These are phyloP conservation scores for Hyaloraphidium curvatum DNA, from an alignment of 192 early-diverging fungal species.

Conservation along the genomic window DNA sequence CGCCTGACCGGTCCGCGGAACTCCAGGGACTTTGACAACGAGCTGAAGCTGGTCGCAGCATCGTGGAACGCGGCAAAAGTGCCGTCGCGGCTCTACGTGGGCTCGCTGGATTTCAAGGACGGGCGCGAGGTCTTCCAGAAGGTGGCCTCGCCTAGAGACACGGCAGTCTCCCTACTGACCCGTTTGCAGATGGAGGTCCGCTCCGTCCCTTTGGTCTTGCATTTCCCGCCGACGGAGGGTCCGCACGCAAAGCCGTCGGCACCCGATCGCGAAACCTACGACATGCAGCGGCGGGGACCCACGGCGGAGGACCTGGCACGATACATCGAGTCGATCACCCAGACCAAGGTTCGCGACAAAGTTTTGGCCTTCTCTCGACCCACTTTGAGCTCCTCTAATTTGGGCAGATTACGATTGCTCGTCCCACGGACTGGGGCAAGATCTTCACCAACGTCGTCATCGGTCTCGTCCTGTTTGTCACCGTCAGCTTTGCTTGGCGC, in stretches of 20 bases:
- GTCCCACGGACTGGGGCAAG: too few relatives aligned
- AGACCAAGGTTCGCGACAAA: too few relatives aligned
- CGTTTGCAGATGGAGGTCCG: background rate
- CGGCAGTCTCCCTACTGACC: background rate
- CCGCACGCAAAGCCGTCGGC: background rate
- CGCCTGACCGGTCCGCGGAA: background rate
- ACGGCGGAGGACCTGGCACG: too few relatives aligned
- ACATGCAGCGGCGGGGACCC: background rate
- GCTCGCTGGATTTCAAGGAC: conserved; percentile 2
- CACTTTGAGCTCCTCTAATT: too few relatives aligned
- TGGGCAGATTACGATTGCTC: too few relatives aligned
- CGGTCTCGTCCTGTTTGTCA: too few relatives aligned
- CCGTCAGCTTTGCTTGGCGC: too few relatives aligned
- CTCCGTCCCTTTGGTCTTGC: background rate
- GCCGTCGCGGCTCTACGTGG: background rate
- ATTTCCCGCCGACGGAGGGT: background rate
- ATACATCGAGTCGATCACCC: too few relatives aligned
- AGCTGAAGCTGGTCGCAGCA: background rate
- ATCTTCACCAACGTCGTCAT: too few relatives aligned
- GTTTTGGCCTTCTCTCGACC: too few relatives aligned
- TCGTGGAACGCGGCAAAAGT: background rate
- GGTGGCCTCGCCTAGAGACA: background rate
- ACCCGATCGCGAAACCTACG: background rate
- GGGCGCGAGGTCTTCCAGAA: background rate
- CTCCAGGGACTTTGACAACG: background rate